Evolutionary conservation across 306 rosid genomes (phyloP), one percentile per base, ranked within the genome.

Genomic region (Datisca glomerata): DNA sequence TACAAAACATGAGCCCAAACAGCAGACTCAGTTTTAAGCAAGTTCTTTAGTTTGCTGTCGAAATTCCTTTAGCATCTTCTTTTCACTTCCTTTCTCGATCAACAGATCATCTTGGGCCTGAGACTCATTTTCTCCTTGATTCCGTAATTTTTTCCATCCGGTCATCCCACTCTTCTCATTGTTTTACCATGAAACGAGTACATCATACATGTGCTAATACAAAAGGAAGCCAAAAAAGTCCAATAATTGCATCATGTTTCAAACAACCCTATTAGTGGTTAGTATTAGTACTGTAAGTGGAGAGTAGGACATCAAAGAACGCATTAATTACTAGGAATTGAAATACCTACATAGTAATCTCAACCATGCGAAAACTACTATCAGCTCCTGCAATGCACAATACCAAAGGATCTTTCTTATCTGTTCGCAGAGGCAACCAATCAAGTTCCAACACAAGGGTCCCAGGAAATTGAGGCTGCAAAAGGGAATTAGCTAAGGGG

Each of bases 361-460:
- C 98, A 56, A 84, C 67, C 56, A 89, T 81, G 47, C 94, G 93
- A 69, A 84, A 89, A 70, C 86, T 89, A 75, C 98, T 51, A 78
- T 89, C 98, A 51, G 93, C 92, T 61, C 98, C 98, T 50, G 96
- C 96, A 64, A 89, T 75, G 86, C 98, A 89, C 53, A 89, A 69
- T 28, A 84, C 84, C 54, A 80, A 54, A 21, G 98, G 98, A 55
- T 84, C 98, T 40, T 51, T 74, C 61, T 69, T 89, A 51, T 68
- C 74, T n/a, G 70, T 78, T 55, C 94, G 86, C 71, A 77, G 45
- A 69, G 95, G 95, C 73, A 89, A 69, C 95, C 98, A 89, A 71
- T 89, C 98, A 70, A 84, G 96, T 67, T 89, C 94, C 71, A 80
- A 71, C 12, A 80, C 96, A 39, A 80, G 93, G 53, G 93, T 84